A percentile compares a stretch with the other conserved stretches of the same genome.
Conservation (phyloP, 345 rosid genomes). For the Arabis alpina region DNA sequence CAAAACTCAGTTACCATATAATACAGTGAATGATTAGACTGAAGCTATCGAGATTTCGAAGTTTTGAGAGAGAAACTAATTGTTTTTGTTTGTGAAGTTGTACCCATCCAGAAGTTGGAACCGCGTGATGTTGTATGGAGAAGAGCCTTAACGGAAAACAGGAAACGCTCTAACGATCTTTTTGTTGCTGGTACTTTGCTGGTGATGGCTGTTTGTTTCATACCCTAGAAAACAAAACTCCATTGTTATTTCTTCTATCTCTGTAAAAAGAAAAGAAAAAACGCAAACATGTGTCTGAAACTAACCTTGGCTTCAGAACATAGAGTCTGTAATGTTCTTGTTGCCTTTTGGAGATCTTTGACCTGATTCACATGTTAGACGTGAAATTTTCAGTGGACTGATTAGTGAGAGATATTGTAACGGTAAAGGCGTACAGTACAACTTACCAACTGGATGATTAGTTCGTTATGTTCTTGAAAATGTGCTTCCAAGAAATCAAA, state of each 20-base stretch:
- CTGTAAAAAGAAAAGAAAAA: not conserved
- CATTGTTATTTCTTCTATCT: conserved; percentile 10
- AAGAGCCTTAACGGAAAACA: conserved; percentile 85
- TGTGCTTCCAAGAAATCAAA: conserved; percentile 73
- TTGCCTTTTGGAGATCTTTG: conserved; percentile 86
- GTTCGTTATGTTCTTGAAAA: conserved; percentile 65
- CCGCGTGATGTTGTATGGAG: conserved; percentile 69
- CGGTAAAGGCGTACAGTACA: conserved; percentile 7
- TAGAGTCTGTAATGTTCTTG: conserved; percentile 80
- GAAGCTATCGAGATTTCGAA: not conserved
- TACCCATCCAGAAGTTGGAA: conserved; percentile 93
- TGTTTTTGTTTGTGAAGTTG: conserved; percentile 8
- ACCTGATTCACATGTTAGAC: conserved; percentile 46
- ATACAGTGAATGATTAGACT: not conserved
- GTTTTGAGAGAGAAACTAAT: not conserved
- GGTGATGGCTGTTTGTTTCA: conserved; percentile 72
- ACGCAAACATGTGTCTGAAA: not conserved
- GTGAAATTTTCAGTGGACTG: conserved; percentile 10
- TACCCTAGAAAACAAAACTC: conserved; percentile 56
- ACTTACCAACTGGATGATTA: conserved; percentile 68
- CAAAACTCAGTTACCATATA: not conserved
- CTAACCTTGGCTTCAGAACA: conserved; percentile 94
- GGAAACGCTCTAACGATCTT: conserved; percentile 80
- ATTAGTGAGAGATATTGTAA: not conserved
- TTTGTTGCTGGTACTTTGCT: conserved; percentile 81